Percentiles rank a stretch among this genome's conserved stretches.
phyloP scores from a whole-genome alignment of 2,329 filamentous ascomycete species.

The Phialophora verrucosa region DNA sequence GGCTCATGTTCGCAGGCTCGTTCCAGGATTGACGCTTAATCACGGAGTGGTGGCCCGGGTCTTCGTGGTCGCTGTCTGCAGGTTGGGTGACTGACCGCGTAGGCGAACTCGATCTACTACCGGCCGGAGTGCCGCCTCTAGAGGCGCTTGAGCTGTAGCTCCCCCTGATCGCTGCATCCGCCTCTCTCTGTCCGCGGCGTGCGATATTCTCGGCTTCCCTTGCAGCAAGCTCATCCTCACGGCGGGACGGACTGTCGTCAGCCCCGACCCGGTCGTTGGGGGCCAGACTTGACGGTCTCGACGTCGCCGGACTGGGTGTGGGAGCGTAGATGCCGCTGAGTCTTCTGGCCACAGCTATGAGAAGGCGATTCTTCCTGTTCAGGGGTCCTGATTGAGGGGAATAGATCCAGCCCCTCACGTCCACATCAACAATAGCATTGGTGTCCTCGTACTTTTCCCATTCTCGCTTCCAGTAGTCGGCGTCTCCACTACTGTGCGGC shows the following conservation, averaged over 20 bases:
- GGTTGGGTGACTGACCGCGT: conserved; percentile 7
- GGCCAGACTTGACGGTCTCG: conserved; percentile 53
- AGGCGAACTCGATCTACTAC: conserved; percentile 40
- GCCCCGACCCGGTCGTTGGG: conserved; percentile 45
- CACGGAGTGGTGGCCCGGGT: conserved; percentile 46
- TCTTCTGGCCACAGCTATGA: conserved; percentile 84
- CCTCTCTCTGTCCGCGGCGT: conserved; percentile 71
- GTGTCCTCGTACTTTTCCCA: conserved; percentile 82
- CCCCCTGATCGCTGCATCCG: conserved; percentile 71
- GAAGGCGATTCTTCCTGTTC: conserved; percentile 81
- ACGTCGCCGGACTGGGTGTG: conserved; percentile 48
- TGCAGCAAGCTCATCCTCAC: conserved; percentile 71
- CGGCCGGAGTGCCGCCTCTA: conserved; percentile 43
- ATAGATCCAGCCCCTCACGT: conserved; percentile 95
- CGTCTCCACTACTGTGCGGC: conserved; percentile 60
- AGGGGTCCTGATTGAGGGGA: conserved; percentile 82
- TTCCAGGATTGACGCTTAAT: conserved; percentile 58
- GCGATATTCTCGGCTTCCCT: conserved; percentile 79
- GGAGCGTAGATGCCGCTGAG: conserved; percentile 84
- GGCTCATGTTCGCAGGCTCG: conserved; percentile 67
- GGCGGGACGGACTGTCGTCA: conserved; percentile 57
- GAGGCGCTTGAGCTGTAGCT: conserved; percentile 62
- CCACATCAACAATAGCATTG: conserved; percentile 87
- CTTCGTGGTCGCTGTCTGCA: conserved; percentile 38
- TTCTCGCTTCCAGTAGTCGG: conserved; percentile 76